Conservation (phyloP, 441 rosid species). For the Gossypium davidsonii region DNA sequence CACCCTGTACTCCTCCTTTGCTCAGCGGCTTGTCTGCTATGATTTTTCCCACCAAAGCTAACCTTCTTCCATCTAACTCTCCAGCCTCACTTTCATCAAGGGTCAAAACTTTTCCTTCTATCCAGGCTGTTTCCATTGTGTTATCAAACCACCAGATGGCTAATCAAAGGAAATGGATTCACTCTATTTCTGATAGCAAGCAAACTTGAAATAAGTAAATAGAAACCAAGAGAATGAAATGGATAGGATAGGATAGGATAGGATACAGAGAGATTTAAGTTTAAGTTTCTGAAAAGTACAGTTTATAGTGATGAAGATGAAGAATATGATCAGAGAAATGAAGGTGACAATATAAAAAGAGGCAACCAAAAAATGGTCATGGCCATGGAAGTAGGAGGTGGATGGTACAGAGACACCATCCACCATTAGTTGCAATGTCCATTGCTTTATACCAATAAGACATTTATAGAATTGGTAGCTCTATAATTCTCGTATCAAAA, state of each 20-base stretch:
- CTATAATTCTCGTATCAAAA: not conserved
- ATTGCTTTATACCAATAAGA: slow-evolving; percentile 8
- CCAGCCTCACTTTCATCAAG: slow-evolving; percentile 12
- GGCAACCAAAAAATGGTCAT: not conserved
- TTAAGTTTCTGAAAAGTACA: not conserved
- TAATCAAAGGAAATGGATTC: not conserved
- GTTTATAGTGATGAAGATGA: not conserved
- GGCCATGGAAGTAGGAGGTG: not conserved
- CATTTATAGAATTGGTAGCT: slow-evolving; percentile 10
- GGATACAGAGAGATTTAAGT: not conserved
- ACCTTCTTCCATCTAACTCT: slow-evolving; percentile 16
- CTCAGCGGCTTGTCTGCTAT: slow-evolving; percentile 16
- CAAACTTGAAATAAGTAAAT: not conserved
- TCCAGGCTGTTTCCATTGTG: slow-evolving; percentile 14
- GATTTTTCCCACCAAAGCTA: slow-evolving; percentile 15
- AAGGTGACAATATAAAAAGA: not conserved
- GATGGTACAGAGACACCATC: slow-evolving; percentile 7
- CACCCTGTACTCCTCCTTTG: slow-evolving; percentile 16
- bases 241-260: not conserved
- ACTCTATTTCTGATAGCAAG: not conserved
- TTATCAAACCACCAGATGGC: not conserved
- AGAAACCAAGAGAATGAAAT: not conserved
- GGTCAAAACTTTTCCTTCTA: slow-evolving; percentile 16
- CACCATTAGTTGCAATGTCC: slow-evolving; percentile 18
- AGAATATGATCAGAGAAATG: not conserved